These are phyloP conservation scores for Sphenostylis stenocarpa DNA, from an alignment of 306 rosid species.

Conservation along the genomic window DNA sequence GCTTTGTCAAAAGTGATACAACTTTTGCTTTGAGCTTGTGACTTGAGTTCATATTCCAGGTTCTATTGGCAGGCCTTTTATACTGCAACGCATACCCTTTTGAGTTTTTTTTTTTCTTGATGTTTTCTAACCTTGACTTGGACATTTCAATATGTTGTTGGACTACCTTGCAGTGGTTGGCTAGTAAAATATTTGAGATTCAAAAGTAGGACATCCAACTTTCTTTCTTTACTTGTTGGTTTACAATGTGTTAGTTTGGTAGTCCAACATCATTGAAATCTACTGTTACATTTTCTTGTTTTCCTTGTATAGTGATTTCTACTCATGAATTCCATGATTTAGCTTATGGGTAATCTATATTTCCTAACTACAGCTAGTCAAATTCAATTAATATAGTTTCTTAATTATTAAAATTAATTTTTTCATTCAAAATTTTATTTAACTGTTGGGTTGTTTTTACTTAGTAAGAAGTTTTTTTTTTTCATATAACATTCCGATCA, in stretches of 20 bases:
- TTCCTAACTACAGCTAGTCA: too few relatives aligned
- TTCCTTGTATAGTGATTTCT: too few relatives aligned
- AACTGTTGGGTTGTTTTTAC: too few relatives aligned
- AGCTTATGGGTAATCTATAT: too few relatives aligned
- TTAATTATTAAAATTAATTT: too few relatives aligned
- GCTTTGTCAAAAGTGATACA: neutral
- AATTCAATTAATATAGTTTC: too few relatives aligned
- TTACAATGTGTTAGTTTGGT: slow-evolving; percentile 6
- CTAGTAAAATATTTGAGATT: neutral
- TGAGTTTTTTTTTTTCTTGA: neutral
- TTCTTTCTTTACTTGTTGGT: neutral
- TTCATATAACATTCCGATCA: too few relatives aligned
- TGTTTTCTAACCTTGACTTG: slow-evolving; percentile 15
- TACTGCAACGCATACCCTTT: neutral
- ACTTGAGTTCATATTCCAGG: neutral
- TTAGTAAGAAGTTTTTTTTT: too few relatives aligned
- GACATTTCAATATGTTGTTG: neutral
- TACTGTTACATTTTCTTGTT: neutral
- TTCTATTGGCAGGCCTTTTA: slow-evolving; percentile 19
- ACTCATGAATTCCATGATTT: too few relatives aligned
- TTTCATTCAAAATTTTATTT: too few relatives aligned
- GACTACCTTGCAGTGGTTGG: slow-evolving; percentile 24
- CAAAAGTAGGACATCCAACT: slow-evolving; percentile 33
- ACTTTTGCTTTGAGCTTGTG: slow-evolving; percentile 6
- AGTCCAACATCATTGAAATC: neutral